phyloP scores from a whole-genome alignment of 192 early-diverging fungal species.

The Coemansia pectinata region DNA sequence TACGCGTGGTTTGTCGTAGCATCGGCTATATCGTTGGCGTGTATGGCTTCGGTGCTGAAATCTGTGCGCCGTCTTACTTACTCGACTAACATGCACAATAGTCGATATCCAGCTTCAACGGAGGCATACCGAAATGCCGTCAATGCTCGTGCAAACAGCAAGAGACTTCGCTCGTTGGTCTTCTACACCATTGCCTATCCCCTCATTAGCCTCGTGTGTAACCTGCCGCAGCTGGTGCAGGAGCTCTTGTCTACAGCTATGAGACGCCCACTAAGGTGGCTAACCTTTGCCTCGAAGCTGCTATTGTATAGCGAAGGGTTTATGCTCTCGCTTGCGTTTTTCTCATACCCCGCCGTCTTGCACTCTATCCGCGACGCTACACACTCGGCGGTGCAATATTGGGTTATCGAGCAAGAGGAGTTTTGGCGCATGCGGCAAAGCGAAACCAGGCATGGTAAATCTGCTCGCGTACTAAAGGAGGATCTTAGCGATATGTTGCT shows the following conservation, averaged over 20 bases:
- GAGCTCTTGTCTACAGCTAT: constrained; percentile 36
- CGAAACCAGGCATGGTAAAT: constrained; percentile 8
- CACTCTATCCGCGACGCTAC: constrained; percentile 49
- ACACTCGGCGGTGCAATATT: constrained; percentile 45
- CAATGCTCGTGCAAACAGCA: constrained; percentile 52
- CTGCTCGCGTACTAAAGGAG: background rate
- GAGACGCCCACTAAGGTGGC: constrained; percentile 12
- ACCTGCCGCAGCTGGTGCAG: constrained; percentile 40
- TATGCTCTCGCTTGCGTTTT: constrained; percentile 41
- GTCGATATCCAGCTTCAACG: constrained; percentile 15
- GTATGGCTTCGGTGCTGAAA: constrained; percentile 42
- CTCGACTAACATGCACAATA: constrained; percentile 19
- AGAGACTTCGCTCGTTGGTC: constrained; percentile 44
- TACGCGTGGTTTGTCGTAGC: constrained; percentile 53
- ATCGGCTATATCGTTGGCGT: constrained; percentile 34
- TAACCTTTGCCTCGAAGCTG: constrained; percentile 17
- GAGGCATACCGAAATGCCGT: constrained; percentile 48
- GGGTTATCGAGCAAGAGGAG: constrained; percentile 54
- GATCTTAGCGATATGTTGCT: constrained; percentile 1
- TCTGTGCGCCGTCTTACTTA: constrained; percentile 37
- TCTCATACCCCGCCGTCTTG: constrained; percentile 41
- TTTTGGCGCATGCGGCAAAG: constrained; percentile 32
- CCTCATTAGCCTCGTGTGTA: constrained; percentile 43
- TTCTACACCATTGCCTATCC: constrained; percentile 52
- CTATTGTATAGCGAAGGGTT: constrained; percentile 44